These are phyloP conservation scores for Sisymbrium irio DNA, from an alignment of 345 rosid species.

Conservation along the genomic window DNA sequence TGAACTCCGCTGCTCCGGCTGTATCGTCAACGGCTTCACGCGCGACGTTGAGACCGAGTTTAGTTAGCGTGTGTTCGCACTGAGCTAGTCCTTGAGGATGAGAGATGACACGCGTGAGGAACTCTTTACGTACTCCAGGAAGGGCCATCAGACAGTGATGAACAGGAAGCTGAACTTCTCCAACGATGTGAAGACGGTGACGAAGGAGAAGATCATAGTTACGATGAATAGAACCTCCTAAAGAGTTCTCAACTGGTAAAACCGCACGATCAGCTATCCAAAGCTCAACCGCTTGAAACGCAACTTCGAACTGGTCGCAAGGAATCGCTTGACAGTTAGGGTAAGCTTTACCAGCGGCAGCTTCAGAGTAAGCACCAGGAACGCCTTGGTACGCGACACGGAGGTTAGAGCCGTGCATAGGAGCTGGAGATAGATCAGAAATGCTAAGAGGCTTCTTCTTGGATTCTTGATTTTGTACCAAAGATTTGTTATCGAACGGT, in stretches of 20 bases:
- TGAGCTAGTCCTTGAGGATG: slow-evolving; percentile 97
- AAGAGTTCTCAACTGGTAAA: slow-evolving; percentile 85
- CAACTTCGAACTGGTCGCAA: slow-evolving; percentile 96
- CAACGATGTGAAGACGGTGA: slow-evolving; percentile 95
- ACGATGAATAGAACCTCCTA: slow-evolving; percentile 94
- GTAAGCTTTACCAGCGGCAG: slow-evolving; percentile 96
- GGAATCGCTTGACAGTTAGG: slow-evolving; percentile 92
- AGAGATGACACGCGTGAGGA: slow-evolving; percentile 80
- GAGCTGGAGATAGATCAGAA: slow-evolving; percentile 79
- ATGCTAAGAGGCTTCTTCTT: slow-evolving; percentile 55
- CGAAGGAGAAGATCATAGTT: slow-evolving; percentile 97
- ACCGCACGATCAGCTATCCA: slow-evolving; percentile 99
- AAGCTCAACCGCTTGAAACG: slow-evolving; percentile 95
- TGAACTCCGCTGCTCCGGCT: slow-evolving; percentile 89
- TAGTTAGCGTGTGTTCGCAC: slow-evolving; percentile 78
- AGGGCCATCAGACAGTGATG: slow-evolving; percentile 93
- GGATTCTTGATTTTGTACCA: not conserved
- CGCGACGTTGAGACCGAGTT: slow-evolving; percentile 72
- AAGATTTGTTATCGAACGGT: slow-evolving; percentile 36
- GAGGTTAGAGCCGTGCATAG: slow-evolving; percentile 83
- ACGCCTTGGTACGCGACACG: slow-evolving; percentile 98
- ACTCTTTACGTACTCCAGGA: slow-evolving; percentile 80
- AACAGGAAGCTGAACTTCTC: slow-evolving; percentile 89
- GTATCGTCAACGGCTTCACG: slow-evolving; percentile 95
- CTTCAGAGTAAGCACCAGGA: slow-evolving; percentile 97